A percentile compares a stretch with the other conserved stretches of the same genome.
phyloP scores from a whole-genome alignment of 2,329 filamentous ascomycete species.

The Grosmannia huntii region DNA sequence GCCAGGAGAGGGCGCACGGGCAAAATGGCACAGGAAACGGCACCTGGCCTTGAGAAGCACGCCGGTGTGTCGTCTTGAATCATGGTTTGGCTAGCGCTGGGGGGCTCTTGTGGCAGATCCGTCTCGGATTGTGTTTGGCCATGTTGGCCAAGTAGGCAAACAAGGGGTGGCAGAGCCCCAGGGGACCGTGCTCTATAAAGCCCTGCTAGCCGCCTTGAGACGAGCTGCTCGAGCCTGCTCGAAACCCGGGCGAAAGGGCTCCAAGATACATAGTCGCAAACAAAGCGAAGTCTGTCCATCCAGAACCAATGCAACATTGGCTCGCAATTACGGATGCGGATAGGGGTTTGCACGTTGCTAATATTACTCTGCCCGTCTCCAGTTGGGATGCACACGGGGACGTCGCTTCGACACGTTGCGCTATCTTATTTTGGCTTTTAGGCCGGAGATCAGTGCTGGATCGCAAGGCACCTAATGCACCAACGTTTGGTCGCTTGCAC shows the following conservation, averaged over 20 bases:
- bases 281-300: neutral
- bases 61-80: neutral
- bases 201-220: neutral
- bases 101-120: constrained; percentile 29
- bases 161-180: neutral
- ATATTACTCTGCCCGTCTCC: neutral
- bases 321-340: too few relatives aligned
- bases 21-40: neutral
- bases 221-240: neutral
- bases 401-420: neutral
- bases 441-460: neutral
- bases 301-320: neutral
- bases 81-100: neutral
- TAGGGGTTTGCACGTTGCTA: neutral
- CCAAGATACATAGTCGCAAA: neutral
- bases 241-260: neutral
- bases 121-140: constrained; percentile 38
- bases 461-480: neutral
- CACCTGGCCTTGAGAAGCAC: too few relatives aligned
- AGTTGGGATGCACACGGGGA: neutral
- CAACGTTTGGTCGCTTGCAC: neutral
- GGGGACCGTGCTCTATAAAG: neutral
- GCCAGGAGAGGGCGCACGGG: neutral
- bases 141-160: constrained; percentile 10
- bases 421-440: neutral